phyloP scores from a whole-genome alignment of 2,329 filamentous ascomycete species.

The Keithomyces neogunnii region DNA sequence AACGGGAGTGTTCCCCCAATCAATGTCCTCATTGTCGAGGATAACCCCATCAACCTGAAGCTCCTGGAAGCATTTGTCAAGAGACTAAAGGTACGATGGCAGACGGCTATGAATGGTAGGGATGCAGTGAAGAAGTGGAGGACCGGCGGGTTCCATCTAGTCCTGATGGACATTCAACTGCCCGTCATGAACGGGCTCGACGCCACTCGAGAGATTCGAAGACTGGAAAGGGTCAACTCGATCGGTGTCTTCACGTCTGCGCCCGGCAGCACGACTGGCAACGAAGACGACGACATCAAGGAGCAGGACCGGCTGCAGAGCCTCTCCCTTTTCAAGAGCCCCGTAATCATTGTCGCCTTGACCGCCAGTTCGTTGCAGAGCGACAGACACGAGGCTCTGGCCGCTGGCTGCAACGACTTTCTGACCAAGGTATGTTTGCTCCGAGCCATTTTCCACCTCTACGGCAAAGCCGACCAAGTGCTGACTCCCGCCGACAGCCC shows the following conservation, averaged over 20 bases:
- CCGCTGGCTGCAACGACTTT: conserved; percentile 96
- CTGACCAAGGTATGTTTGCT: conserved; percentile 70
- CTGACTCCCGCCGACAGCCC: conserved; percentile 47
- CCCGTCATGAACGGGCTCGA: conserved; percentile 95
- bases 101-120: conserved; percentile 90
- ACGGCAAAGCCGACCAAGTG: background rate
- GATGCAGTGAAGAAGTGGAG: conserved; percentile 94
- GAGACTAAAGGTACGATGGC: conserved; percentile 88
- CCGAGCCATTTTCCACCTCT: background rate
- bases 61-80: conserved; percentile 95
- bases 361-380: conserved; percentile 92
- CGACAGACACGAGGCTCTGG: conserved; percentile 88
- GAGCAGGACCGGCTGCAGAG: conserved; percentile 64
- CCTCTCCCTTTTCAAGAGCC: conserved; percentile 76
- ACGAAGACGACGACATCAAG: conserved; percentile 37
- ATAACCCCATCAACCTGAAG: conserved; percentile 95
- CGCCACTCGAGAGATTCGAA: conserved; percentile 87
- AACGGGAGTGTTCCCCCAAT: conserved; percentile 87
- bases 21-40: conserved; percentile 94
- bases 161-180: conserved; percentile 97
- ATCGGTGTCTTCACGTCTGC: conserved; percentile 84
- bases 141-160: conserved; percentile 84
- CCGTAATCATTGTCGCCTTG: conserved; percentile 94
- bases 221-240: conserved; percentile 80
- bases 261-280: conserved; percentile 41